Evolutionary conservation across 1,284 basidiomycete genomes (phyloP).

Genomic region (Marasmius sp.): DNA sequence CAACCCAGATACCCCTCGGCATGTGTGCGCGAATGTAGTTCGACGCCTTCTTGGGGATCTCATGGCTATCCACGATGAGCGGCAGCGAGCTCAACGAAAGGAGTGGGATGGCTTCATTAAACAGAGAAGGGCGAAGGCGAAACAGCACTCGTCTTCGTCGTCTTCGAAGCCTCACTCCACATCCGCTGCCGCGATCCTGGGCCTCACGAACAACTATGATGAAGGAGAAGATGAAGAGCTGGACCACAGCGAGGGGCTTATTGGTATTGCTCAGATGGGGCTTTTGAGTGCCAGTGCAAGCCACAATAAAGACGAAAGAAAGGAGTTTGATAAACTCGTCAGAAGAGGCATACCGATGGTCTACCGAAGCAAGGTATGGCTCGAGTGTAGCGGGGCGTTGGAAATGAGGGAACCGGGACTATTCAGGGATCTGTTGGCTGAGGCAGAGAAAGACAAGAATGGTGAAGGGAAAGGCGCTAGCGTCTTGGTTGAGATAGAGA

Average conservation of each 20-base stretch:
- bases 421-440: slow-evolving; percentile 81
- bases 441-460: slow-evolving; percentile 37
- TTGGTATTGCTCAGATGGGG: slow-evolving; percentile 89
- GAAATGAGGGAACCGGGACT: slow-evolving; percentile 92
- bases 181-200: slow-evolving; percentile 57
- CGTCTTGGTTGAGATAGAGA: slow-evolving; percentile 86
- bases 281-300: slow-evolving; percentile 33
- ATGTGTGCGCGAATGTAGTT: slow-evolving; percentile 77
- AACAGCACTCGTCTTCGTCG: slow-evolving; percentile 29
- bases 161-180: slow-evolving; percentile 26
- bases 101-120: slow-evolving; percentile 91
- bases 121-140: slow-evolving; percentile 48
- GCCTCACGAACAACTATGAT: slow-evolving; percentile 47
- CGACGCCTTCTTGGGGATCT: slow-evolving; percentile 78
- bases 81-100: slow-evolving; percentile 71
- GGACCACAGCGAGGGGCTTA: slow-evolving; percentile 71
- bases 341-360: slow-evolving; percentile 85
- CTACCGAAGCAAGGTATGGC: slow-evolving; percentile 87
- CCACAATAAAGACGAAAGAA: slow-evolving; percentile 74
- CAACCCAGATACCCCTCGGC: slow-evolving; percentile 59
- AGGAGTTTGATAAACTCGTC: slow-evolving; percentile 79
- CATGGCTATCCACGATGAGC: slow-evolving; percentile 82
- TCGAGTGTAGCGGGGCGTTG: slow-evolving; percentile 89
- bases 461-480: slow-evolving; percentile 38
- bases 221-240: slow-evolving; percentile 68